phyloP scores from a whole-genome alignment of 768 basidiomycete genomes.

The Roridomyces roridus region DNA sequence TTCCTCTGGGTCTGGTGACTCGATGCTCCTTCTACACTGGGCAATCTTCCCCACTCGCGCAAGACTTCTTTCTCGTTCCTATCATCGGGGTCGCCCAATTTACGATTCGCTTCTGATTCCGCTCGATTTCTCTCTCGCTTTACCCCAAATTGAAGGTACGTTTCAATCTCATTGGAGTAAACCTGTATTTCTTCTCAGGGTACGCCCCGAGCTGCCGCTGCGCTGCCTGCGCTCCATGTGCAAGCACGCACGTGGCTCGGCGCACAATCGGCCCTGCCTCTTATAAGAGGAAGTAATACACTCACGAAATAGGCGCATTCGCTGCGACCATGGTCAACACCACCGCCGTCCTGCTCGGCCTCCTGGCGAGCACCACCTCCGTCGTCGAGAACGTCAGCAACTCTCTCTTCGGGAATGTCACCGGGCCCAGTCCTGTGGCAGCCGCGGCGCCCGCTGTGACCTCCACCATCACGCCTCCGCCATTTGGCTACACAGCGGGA shows the following conservation, averaged over 20 bases:
- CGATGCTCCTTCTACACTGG: too few relatives aligned
- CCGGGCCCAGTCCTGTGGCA: not conserved
- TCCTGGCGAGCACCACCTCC: constrained; percentile 22
- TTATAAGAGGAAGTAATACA: not conserved
- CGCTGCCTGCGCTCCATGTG: too few relatives aligned
- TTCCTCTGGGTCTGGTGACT: too few relatives aligned
- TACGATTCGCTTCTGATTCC: too few relatives aligned
- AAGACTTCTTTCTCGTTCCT: too few relatives aligned
- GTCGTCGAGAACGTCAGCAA: constrained; percentile 6
- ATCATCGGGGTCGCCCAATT: too few relatives aligned
- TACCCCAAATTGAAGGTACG: too few relatives aligned
- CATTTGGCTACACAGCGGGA: constrained; percentile 26
- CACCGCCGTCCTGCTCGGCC: constrained; percentile 21
- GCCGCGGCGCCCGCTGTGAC: not conserved
- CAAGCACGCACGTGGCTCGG: constrained; percentile 15
- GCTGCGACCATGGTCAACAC: constrained; percentile 23
- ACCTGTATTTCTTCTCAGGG: not conserved
- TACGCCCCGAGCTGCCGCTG: constrained; percentile 1
- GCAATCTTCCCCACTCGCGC: too few relatives aligned
- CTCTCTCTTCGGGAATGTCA: not conserved
- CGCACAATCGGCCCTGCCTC: not conserved
- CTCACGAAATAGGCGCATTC: too few relatives aligned
- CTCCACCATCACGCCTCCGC: not conserved
- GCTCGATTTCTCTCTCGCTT: too few relatives aligned
- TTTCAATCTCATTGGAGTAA: too few relatives aligned